Evolutionary conservation across 2,329 filamentous ascomycete species (phyloP).

Genomic region (Colletotrichum zoysiae): DNA sequence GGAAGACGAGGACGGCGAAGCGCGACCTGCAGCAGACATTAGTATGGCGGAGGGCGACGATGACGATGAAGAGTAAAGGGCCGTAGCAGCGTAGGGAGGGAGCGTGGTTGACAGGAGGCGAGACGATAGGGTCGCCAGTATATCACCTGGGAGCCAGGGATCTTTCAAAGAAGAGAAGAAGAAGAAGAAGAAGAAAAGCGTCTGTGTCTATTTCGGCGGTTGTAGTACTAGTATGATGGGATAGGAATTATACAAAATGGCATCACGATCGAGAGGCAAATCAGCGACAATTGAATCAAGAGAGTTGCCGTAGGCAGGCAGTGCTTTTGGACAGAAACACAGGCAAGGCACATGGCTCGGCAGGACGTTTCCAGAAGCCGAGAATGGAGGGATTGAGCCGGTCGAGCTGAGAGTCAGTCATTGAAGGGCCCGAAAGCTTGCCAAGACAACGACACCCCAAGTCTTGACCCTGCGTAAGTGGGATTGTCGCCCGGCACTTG

Average conservation of each 20-base stretch:
- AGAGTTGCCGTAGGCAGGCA: too few species aligned
- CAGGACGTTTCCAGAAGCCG: not conserved
- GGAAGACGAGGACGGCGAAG: constrained; percentile 53
- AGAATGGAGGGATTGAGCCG: not conserved
- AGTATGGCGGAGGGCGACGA: constrained; percentile 57
- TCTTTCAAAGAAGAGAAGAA: not conserved
- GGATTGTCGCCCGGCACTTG: not conserved
- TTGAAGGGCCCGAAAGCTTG: not conserved
- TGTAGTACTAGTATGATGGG: constrained; percentile 38
- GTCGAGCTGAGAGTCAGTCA: not conserved
- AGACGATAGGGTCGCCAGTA: constrained; percentile 4
- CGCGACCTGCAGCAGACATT: constrained; percentile 49
- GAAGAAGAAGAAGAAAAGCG: constrained; percentile 7
- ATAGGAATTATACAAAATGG: constrained; percentile 34
- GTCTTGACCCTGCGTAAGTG: constrained; percentile 19
- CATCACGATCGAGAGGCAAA: constrained; percentile 15
- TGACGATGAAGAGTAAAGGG: constrained; percentile 48
- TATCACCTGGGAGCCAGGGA: constrained; percentile 16
- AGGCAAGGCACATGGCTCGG: too few species aligned
- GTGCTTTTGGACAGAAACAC: not conserved
- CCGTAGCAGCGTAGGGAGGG: not conserved
- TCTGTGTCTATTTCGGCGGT: constrained; percentile 27
- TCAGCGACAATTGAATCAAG: not conserved
- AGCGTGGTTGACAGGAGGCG: constrained; percentile 9
- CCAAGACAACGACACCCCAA: not conserved